Conservation (phyloP, 1,284 basidiomycete species). For the Ceratobasidium sp. region DNA sequence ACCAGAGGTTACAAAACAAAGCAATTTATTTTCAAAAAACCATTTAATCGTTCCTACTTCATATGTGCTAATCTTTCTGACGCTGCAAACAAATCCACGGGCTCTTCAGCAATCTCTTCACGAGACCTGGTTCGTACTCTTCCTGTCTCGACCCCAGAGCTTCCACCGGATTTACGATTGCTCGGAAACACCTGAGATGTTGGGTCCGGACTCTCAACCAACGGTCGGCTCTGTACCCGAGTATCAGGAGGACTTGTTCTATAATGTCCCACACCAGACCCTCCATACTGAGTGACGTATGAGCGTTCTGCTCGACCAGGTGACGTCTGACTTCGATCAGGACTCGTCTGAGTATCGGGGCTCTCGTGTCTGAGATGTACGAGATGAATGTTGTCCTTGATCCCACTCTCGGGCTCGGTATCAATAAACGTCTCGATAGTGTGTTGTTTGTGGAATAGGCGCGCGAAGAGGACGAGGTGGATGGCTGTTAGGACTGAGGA, state of each 20-base stretch:
- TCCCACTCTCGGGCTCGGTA: slow-evolving; percentile 30
- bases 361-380: neutral
- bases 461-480: slow-evolving; percentile 30
- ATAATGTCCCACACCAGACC: slow-evolving; percentile 33
- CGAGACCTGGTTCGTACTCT: neutral
- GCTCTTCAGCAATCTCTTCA: neutral
- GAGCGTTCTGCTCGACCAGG: neutral
- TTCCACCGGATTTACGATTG: neutral
- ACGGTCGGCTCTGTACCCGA: neutral
- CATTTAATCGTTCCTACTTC: neutral
- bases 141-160: neutral
- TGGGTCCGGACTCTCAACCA: slow-evolving; percentile 37
- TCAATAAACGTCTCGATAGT: slow-evolving; percentile 32
- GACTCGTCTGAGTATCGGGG: neutral
- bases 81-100: slow-evolving; percentile 7
- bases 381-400: slow-evolving; percentile 39
- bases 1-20: too few relatives aligned
- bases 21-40: neutral
- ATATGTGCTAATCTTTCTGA: slow-evolving; percentile 8
- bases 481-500: slow-evolving; percentile 22
- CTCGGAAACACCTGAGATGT: slow-evolving; percentile 14
- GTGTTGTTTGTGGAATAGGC: slow-evolving; percentile 40
- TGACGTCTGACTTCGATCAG: neutral
- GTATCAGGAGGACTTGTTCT: slow-evolving; percentile 18
- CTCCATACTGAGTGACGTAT: slow-evolving; percentile 33